Evolutionary conservation across 768 basidiomycete genomes (phyloP).

Genomic region (Naganishia vishniacii): DNA sequence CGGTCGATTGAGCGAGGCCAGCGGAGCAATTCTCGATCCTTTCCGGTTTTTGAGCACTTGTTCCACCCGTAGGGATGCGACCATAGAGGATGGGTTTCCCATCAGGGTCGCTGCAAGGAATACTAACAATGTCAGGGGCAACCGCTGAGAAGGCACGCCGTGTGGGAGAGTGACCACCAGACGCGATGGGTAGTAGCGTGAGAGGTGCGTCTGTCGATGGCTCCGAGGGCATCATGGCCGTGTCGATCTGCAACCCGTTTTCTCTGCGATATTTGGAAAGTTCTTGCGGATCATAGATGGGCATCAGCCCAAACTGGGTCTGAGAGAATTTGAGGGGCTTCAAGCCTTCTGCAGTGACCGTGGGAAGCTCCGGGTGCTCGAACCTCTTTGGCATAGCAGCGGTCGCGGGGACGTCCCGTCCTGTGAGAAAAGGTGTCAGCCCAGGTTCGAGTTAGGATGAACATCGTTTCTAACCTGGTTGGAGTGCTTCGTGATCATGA

Average conservation of each 20-base stretch:
- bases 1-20: neutral
- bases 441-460: no score
- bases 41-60: neutral
- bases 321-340: slow-evolving; percentile 5
- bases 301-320: slow-evolving; percentile 16
- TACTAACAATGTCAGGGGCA: neutral
- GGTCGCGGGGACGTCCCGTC: no score
- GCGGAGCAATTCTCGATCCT: neutral
- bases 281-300: slow-evolving; percentile 14
- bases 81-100: no score
- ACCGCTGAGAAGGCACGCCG: neutral
- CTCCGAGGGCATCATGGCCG: neutral
- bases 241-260: neutral
- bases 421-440: no score
- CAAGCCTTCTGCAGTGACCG: no score
- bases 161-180: slow-evolving; percentile 12
- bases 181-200: neutral
- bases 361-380: no score
- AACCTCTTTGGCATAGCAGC: no score
- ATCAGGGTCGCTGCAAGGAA: no score
- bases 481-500: no score
- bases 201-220: neutral
- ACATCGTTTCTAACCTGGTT: no score
- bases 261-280: slow-evolving; percentile 8
- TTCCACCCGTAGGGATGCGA: neutral